phyloP scores from a whole-genome alignment of 139 green algal species.

The Axilococcus clingmanii region DNA sequence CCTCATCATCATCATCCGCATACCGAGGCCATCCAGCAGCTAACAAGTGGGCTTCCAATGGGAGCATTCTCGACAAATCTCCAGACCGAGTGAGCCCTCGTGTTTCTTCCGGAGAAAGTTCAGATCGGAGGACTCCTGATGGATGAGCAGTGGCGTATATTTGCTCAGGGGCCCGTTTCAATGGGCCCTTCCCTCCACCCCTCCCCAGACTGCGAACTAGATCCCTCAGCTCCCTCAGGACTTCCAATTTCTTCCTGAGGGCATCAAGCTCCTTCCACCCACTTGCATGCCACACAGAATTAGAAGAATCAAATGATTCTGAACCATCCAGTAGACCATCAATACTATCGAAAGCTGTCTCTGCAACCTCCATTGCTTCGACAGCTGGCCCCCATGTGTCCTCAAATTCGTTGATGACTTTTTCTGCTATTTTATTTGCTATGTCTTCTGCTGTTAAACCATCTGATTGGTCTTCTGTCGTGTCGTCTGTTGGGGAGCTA shows the following conservation, averaged over 20 bases:
- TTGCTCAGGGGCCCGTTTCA: constrained; percentile 59
- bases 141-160: constrained; percentile 39
- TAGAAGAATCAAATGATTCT: constrained; percentile 57
- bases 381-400: constrained; percentile 68
- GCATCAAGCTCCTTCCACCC: constrained; percentile 71
- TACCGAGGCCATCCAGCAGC: constrained; percentile 58
- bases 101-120: constrained; percentile 75
- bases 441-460: constrained; percentile 16
- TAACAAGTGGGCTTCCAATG: constrained; percentile 71
- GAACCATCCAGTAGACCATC: constrained; percentile 69
- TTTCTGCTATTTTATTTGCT: constrained; percentile 46
- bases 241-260: constrained; percentile 65
- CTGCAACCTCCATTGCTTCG: constrained; percentile 57
- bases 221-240: constrained; percentile 71
- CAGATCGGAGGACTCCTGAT: constrained; percentile 64
- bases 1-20: not conserved
- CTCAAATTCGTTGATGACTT: no score
- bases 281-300: constrained; percentile 53
- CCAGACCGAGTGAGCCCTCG: constrained; percentile 48
- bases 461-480: constrained; percentile 24
- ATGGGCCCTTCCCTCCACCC: constrained; percentile 63
- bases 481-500: not conserved
- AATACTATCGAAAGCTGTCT: constrained; percentile 45
- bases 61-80: constrained; percentile 81
- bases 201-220: constrained; percentile 66